A percentile compares a stretch with the other conserved stretches of the same genome.
Conservation (phyloP, 2,329 filamentous ascomycete genomes). For the Exophiala calicioides region DNA sequence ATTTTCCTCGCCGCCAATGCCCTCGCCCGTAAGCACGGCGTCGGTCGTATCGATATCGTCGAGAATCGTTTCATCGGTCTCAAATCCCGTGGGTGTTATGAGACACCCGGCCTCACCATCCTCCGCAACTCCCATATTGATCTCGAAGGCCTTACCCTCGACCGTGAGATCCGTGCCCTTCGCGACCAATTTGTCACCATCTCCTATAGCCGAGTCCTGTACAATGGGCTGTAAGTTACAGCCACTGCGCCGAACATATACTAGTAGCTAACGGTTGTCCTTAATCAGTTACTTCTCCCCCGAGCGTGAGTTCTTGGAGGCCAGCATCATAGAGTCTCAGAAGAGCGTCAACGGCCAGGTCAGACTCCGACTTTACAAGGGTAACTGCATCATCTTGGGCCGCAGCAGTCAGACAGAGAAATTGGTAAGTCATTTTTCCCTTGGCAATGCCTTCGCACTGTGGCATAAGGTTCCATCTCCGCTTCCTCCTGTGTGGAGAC, state of each 20-base stretch:
- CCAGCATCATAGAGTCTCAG: conserved; percentile 62
- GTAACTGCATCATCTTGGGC: conserved; percentile 60
- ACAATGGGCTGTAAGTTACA: conserved; percentile 54
- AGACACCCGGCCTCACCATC: conserved; percentile 45
- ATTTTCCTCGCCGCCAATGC: conserved; percentile 62
- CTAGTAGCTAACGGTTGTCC: too few species aligned
- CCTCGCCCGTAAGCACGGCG: conserved; percentile 68
- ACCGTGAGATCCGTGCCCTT: conserved; percentile 67
- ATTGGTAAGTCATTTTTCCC: conserved; percentile 42
- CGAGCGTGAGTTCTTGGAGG: conserved; percentile 70
- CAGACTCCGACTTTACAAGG: conserved; percentile 67
- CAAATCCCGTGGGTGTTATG: conserved; percentile 61
- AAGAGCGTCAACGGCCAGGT: conserved; percentile 64
- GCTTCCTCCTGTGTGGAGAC: neutral
- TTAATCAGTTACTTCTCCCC: conserved; percentile 71
- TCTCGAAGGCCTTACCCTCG: conserved; percentile 67
- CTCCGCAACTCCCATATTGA: conserved; percentile 62
- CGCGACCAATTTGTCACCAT: conserved; percentile 71
- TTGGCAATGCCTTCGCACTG: neutral
- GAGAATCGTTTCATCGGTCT: conserved; percentile 79
- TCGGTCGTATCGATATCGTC: conserved; percentile 79
- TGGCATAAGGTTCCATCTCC: neutral
- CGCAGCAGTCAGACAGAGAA: conserved; percentile 66
- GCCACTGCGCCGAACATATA: too few species aligned
- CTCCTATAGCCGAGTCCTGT: conserved; percentile 47